phyloP scores from a whole-genome alignment of 2,329 filamentous ascomycete genomes.

The Colletotrichum tamarilloi region DNA sequence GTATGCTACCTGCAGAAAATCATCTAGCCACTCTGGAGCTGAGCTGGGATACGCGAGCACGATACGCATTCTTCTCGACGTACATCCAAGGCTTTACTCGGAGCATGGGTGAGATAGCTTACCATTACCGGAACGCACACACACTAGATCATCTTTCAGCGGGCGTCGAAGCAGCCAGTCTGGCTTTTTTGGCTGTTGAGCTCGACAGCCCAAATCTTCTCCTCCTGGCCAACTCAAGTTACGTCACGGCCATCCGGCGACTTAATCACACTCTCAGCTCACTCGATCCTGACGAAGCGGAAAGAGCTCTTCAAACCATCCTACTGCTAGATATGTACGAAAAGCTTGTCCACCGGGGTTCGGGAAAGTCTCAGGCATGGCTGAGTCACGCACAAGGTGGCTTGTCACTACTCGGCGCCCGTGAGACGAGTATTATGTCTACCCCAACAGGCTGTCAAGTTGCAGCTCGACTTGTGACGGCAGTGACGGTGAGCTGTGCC shows the following conservation, averaged over 20 bases:
- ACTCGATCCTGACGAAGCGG: conserved; percentile 14
- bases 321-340: conserved; percentile 43
- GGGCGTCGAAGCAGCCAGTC: conserved; percentile 41
- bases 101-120: conserved; percentile 37
- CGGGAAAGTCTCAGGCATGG: conserved; percentile 24
- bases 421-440: neutral
- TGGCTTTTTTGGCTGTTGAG: conserved; percentile 39
- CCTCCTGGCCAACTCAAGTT: conserved; percentile 19
- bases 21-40: conserved; percentile 11
- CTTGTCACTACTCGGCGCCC: conserved; percentile 33
- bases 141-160: conserved; percentile 34
- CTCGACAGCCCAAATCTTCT: conserved; percentile 3
- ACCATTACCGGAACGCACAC: conserved; percentile 30
- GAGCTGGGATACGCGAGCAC: conserved; percentile 37
- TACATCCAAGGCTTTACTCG: conserved; percentile 39
- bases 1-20: neutral
- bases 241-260: conserved; percentile 9
- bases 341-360: conserved; percentile 39
- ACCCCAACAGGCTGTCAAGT: conserved; percentile 3
- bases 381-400: conserved; percentile 39
- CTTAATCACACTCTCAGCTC: neutral
- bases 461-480: conserved; percentile 19
- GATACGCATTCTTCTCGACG: conserved; percentile 39
- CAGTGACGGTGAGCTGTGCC: conserved; percentile 13
- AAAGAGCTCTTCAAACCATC: conserved; percentile 39